Base-by-base conservation (phyloP, 345 rosid species). In the Murraya paniculata region DNA sequence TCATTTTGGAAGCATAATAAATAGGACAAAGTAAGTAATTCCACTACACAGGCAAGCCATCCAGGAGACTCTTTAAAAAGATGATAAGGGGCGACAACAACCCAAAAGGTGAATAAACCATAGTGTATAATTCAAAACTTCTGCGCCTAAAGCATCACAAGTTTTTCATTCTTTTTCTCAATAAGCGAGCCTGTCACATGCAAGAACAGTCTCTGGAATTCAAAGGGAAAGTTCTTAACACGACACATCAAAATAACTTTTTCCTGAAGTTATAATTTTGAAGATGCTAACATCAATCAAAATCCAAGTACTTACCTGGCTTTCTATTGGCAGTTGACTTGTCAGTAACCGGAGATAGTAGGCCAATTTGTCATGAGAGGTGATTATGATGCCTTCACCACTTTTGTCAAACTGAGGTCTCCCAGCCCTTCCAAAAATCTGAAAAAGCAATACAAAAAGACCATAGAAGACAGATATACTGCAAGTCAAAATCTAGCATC, bases 371-470 rank as follows among this genome's bases (percentile, higher is more conserved):
- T 93, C 98, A 82, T 95, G 99, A 57, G 98, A 93, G 56, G 99
- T 95, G 80, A 95, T 95, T 82, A 95, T 95, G 79, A 95, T 93
- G 81, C 99, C 99, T 81, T 95, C 99, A 62, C 99, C 99, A 81
- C 98, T 93, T 85, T 90, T 95, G 83, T 95, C 99, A 90, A 95
- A 95, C 87, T 95, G 99, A 67, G 99, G 99, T 85, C 99, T 91
- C 82, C 99, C 99, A 74, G 99, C 98, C 85, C 99, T 93, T 80
- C 99, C 99, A 89, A 95, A 95, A 59, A 95, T 95, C 99, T 95
- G 75, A 69, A 73, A 81, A 27, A 81, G 66, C 45, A 55, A 80
- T 56, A 70, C 62, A 71, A 64, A 61, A 62, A 61, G 27, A 83
- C 45, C 67, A 60, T 24, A 58, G 10, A 65, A 21, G 61, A 56